These are phyloP conservation scores for Gossypium sturtianum DNA, from an alignment of 345 rosid genomes.

Conservation along the genomic window DNA sequence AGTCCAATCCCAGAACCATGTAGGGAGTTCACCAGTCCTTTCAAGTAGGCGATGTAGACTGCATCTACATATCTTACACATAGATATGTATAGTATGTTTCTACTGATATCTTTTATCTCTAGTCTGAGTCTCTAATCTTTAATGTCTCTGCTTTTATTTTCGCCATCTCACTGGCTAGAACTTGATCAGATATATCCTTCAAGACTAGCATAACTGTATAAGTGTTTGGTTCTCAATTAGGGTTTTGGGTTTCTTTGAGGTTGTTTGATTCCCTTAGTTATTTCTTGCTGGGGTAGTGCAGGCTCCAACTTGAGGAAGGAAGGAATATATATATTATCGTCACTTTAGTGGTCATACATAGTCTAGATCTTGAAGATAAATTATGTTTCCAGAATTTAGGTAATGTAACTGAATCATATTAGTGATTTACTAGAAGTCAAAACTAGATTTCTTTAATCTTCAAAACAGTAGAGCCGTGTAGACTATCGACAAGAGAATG, in stretches of 20 bases:
- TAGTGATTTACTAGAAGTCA: neutral
- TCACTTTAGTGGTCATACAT: neutral
- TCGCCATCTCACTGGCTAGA: neutral
- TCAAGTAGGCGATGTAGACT: conserved; percentile 40
- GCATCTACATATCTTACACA: neutral
- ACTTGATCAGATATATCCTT: conserved; percentile 3
- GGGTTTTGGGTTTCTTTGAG: neutral
- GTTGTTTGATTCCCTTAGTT: neutral
- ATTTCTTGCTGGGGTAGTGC: neutral
- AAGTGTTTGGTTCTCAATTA: neutral
- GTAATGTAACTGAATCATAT: neutral
- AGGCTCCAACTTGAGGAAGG: neutral
- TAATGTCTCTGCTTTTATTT: neutral
- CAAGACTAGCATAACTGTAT: neutral
- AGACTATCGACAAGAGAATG: neutral
- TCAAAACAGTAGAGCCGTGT: neutral
- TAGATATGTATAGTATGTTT: neutral
- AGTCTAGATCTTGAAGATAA: neutral
- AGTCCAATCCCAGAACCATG: conserved; percentile 60
- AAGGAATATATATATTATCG: neutral
- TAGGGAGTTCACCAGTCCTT: conserved; percentile 48
- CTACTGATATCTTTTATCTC: neutral
- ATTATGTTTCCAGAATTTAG: too few relatives aligned
- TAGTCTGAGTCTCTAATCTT: neutral
- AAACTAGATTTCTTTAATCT: neutral